Percentiles rank a stretch among this genome's conserved stretches.
phyloP scores from a whole-genome alignment of 2,329 filamentous ascomycete species.

The Chrysosporium keratinophilum region DNA sequence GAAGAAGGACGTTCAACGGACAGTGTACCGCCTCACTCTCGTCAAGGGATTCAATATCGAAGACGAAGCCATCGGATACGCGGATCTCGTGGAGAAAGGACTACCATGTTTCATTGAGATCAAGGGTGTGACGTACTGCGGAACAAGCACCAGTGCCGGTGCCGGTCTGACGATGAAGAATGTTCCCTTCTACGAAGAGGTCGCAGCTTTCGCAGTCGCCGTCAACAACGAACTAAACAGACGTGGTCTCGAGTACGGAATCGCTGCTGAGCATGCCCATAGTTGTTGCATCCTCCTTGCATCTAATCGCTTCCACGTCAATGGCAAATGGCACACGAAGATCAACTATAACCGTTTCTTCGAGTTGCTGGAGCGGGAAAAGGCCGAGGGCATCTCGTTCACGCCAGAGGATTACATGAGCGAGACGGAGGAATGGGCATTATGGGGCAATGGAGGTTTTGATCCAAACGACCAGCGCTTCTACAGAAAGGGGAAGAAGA shows the following conservation, averaged over 20 bases:
- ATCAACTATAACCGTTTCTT: constrained; percentile 92
- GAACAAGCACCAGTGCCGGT: constrained; percentile 71
- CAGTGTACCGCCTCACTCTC: constrained; percentile 86
- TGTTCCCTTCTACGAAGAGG: constrained; percentile 90
- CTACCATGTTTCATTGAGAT: constrained; percentile 89
- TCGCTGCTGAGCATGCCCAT: constrained; percentile 89
- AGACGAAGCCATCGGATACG: constrained; percentile 83
- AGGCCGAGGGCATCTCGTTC: constrained; percentile 54
- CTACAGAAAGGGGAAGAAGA: constrained; percentile 64
- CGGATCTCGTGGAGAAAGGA: constrained; percentile 72
- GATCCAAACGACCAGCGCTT: constrained; percentile 83
- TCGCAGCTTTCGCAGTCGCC: constrained; percentile 67
- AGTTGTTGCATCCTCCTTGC: constrained; percentile 86
- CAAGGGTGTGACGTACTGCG: constrained; percentile 95
- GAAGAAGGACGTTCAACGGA: constrained; percentile 74
- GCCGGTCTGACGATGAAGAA: constrained; percentile 94
- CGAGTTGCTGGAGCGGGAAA: constrained; percentile 59
- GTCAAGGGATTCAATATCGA: constrained; percentile 98
- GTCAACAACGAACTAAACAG: constrained; percentile 58
- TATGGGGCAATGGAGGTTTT: constrained; percentile 90
- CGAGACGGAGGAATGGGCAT: constrained; percentile 83
- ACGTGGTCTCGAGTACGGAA: constrained; percentile 71
- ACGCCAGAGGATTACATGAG: constrained; percentile 85
- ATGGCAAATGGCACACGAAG: constrained; percentile 77
- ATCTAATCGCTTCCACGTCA: constrained; percentile 63